Evolutionary conservation across 2,329 filamentous ascomycete genomes (phyloP).

Genomic region (Cladophialophora carrionii): DNA sequence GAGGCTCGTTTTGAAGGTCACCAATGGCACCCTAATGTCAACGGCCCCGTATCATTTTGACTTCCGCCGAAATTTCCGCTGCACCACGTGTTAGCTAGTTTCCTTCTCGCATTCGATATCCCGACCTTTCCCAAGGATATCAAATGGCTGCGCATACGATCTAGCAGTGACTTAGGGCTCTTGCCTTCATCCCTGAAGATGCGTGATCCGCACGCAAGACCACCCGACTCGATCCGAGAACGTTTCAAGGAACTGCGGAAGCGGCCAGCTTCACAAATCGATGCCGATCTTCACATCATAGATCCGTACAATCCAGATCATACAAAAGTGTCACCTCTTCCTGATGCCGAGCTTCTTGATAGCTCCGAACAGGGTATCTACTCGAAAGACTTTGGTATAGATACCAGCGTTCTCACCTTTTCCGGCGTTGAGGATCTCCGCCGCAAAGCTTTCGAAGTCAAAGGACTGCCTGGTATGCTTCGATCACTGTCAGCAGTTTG

Average conservation of each 20-base stretch:
- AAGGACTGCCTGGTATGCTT: slow-evolving; percentile 68
- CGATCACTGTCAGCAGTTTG: background rate
- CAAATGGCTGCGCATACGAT: background rate
- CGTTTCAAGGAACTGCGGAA: slow-evolving; percentile 77
- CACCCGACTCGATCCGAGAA: slow-evolving; percentile 69
- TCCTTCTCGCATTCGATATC: background rate
- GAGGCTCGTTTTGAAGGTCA: slow-evolving; percentile 7
- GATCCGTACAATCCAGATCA: slow-evolving; percentile 52
- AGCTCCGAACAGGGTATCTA: background rate
- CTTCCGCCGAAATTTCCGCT: background rate
- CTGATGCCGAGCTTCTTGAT: background rate
- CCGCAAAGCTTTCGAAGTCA: slow-evolving; percentile 59
- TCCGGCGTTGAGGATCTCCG: background rate
- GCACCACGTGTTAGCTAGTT: too few species aligned
- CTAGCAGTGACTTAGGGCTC: too few species aligned
- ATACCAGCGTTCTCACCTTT: background rate
- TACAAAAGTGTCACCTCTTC: slow-evolving; percentile 3
- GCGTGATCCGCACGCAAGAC: slow-evolving; percentile 73
- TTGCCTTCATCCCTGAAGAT: background rate
- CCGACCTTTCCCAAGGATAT: background rate
- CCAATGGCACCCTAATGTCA: background rate
- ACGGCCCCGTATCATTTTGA: background rate
- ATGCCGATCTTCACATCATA: slow-evolving; percentile 59
- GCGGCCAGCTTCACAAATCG: slow-evolving; percentile 11
- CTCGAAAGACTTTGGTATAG: background rate